Evolutionary conservation across 78 protist genomes (phyloP), one percentile per base, ranked within the genome.

Genomic region (Ministeria vibrans): DNA sequence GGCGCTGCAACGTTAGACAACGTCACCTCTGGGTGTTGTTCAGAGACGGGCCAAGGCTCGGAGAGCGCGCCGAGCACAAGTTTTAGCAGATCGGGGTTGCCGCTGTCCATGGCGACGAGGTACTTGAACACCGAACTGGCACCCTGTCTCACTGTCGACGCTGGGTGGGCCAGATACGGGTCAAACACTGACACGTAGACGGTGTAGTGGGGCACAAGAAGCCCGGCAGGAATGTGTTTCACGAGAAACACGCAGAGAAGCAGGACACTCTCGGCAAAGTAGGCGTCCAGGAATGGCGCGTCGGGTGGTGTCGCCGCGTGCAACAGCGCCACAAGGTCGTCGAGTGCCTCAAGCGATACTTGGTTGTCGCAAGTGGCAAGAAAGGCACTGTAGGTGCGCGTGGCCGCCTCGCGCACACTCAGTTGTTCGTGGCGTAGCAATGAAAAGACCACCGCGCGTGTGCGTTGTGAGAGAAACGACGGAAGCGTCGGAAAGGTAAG

Each of bases 361-460:
- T 38, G 55, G 51, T 39, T 20, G 9, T 45, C 11, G 82, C 82
- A 64, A 25, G 75, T 13, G 34, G 28, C 6, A n/a, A 78, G 82
- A 32, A 30, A 78, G 44, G 45, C 51, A 42, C 44, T 3, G 74
- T 43, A 78, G 18, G 82, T 42, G 25, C 66, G n/a, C 3, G 43
- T 78, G 46, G 82, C 82, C 28, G 42, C 2, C 30, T 78, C 82
- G 1, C 82, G 71, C 30, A 78, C 44, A 62, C 75, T 78, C 63
- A 78, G 71, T 28, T 78, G 82, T n/a, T 6, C 45, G 15, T 78
- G 70, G 30, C 32, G 32, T 9, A 78, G 55, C 71, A 78, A 36
- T 2, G 7, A 0, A 18, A 45, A 64, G 44, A 62, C 36, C 11
- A 78, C 53, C 3, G 32, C 34, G 36, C 42, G 46, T 3, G 66